These are phyloP conservation scores for Fragaria ananassa DNA, from an alignment of 306 rosid species.

Conservation along the genomic window DNA sequence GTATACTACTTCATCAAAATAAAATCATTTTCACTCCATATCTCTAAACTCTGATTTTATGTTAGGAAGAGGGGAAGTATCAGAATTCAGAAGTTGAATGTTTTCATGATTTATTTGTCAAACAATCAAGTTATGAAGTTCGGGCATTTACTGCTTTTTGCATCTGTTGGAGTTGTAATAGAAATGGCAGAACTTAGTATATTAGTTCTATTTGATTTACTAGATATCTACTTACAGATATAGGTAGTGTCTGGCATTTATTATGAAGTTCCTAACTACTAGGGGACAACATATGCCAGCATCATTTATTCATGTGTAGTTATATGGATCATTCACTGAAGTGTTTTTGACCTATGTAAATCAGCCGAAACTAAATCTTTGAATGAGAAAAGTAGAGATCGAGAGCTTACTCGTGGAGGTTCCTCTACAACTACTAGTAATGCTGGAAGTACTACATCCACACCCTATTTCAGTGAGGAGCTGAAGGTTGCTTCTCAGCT, in stretches of 20 bases:
- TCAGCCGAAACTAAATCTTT: constrained; percentile 52
- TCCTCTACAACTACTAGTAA: constrained; percentile 66
- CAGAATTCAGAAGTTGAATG: background rate
- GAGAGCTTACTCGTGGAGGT: constrained; percentile 40
- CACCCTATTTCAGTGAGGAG: constrained; percentile 82
- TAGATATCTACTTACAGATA: constrained; percentile 8
- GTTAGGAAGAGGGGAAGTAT: background rate
- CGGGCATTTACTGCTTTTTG: background rate
- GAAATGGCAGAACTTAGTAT: background rate
- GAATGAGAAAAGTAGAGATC: constrained; percentile 53
- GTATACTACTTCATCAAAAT: background rate
- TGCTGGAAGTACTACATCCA: constrained; percentile 65
- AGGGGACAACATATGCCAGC: background rate
- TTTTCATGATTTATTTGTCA: background rate
- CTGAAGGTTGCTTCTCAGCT: constrained; percentile 86
- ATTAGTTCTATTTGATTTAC: constrained; percentile 4
- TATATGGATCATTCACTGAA: constrained; percentile 5
- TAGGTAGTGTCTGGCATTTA: constrained; percentile 12
- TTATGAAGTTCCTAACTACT: constrained; percentile 3
- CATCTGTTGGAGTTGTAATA: background rate
- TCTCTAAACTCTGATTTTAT: background rate
- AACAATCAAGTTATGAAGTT: background rate
- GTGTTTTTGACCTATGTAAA: constrained; percentile 21
- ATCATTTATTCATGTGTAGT: background rate
- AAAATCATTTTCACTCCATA: background rate